phyloP scores from a whole-genome alignment of 495 filamentous ascomycete species.

The Aspergillus wentii region DNA sequence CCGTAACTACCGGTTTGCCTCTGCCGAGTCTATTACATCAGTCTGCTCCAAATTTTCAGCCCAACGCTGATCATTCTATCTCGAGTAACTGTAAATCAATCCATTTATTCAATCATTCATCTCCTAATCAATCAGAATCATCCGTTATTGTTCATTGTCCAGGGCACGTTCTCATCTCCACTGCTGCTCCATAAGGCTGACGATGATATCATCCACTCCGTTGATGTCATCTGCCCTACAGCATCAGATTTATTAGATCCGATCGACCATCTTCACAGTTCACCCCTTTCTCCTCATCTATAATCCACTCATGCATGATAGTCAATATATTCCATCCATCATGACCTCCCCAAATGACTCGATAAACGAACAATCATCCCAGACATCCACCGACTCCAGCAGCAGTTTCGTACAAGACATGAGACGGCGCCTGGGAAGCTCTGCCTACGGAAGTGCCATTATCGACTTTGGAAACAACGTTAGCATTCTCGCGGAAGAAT shows the following conservation, averaged over 20 bases:
- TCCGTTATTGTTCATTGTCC: too few relatives aligned
- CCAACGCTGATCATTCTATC: too few relatives aligned
- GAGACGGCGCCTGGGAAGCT: background rate
- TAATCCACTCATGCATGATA: background rate
- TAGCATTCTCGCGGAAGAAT: background rate
- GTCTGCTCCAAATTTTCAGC: too few relatives aligned
- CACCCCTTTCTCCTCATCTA: background rate
- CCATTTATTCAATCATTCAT: too few relatives aligned
- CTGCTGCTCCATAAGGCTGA: background rate
- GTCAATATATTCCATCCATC: background rate
- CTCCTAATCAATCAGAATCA: too few relatives aligned
- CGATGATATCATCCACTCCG: background rate
- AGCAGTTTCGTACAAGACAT: background rate
- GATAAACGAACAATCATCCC: background rate
- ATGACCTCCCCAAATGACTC: background rate
- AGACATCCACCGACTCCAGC: background rate
- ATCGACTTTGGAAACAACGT: background rate
- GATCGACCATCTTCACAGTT: background rate
- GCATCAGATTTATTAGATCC: background rate
- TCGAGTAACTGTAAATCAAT: too few relatives aligned
- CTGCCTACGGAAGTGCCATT: background rate
- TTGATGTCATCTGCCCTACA: constrained; percentile 1
- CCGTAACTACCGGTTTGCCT: too few relatives aligned
- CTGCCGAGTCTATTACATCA: too few relatives aligned
- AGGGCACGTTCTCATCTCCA: background rate